Evolutionary conservation across 2,329 filamentous ascomycete genomes (phyloP).

Genomic region (Penicillium verrucosum): DNA sequence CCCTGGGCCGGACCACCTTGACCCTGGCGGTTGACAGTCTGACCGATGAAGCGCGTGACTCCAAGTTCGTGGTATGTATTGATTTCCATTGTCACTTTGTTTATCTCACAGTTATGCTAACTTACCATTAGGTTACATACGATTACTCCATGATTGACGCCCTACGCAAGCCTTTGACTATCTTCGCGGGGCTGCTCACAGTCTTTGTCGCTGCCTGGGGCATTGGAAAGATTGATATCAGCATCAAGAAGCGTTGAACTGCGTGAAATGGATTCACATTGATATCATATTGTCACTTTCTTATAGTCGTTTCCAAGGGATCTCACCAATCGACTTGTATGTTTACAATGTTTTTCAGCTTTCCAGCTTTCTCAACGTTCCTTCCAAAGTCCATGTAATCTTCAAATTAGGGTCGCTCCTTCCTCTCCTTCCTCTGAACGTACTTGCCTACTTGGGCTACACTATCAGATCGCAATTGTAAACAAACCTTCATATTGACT

Average conservation of each 20-base stretch:
- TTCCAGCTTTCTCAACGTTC: background rate
- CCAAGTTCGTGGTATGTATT: conserved; percentile 63
- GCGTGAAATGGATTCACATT: conserved; percentile 10
- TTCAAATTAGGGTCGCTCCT: background rate
- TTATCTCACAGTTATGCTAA: conserved; percentile 4
- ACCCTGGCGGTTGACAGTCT: conserved; percentile 79
- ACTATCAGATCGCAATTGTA: background rate
- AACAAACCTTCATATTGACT: background rate
- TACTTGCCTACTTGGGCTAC: background rate
- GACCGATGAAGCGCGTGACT: conserved; percentile 83
- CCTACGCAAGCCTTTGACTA: conserved; percentile 80
- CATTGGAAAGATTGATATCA: conserved; percentile 74
- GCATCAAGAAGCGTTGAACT: conserved; percentile 62
- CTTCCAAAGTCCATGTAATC: background rate
- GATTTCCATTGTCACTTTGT: background rate
- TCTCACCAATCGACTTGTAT: conserved; percentile 9
- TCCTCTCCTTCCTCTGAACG: background rate
- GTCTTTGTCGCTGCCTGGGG: conserved; percentile 73
- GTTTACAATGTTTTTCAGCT: background rate
- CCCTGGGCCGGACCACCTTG: conserved; percentile 78
- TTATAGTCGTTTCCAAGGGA: conserved; percentile 12
- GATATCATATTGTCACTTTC: conserved; percentile 17
- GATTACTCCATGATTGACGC: conserved; percentile 72
- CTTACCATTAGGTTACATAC: conserved; percentile 62
- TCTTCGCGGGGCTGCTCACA: conserved; percentile 70